Evolutionary conservation across 2,329 filamentous ascomycete genomes (phyloP).

Genomic region (Epichloe elymi): DNA sequence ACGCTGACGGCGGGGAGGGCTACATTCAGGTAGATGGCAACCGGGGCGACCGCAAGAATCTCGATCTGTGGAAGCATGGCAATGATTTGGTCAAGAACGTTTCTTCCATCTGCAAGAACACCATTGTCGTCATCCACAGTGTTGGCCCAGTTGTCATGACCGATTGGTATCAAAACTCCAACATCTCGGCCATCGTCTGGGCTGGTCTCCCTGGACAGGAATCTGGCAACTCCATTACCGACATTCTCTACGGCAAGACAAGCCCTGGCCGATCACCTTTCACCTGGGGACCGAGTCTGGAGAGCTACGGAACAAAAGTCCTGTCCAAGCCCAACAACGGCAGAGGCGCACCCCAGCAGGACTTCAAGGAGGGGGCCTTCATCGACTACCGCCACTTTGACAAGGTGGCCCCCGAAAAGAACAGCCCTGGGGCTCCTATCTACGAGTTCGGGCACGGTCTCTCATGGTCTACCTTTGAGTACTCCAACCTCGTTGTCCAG

Average conservation of each 20-base stretch:
- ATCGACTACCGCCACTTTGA: slow-evolving; percentile 64
- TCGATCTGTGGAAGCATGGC: slow-evolving; percentile 77
- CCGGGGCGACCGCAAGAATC: slow-evolving; percentile 77
- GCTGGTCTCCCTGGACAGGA: slow-evolving; percentile 71
- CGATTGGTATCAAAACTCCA: slow-evolving; percentile 61
- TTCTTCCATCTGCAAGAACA: slow-evolving; percentile 67
- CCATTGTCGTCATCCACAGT: slow-evolving; percentile 82
- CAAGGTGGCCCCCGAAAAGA: slow-evolving; percentile 27
- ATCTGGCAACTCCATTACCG: slow-evolving; percentile 63
- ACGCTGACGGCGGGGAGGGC: slow-evolving; percentile 75
- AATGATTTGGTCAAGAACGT: slow-evolving; percentile 74
- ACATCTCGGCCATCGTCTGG: slow-evolving; percentile 74
- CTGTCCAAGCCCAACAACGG: slow-evolving; percentile 58
- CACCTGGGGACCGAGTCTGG: slow-evolving; percentile 57
- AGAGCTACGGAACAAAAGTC: slow-evolving; percentile 58
- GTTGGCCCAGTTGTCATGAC: slow-evolving; percentile 66
- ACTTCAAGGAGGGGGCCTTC: slow-evolving; percentile 66
- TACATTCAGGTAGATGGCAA: slow-evolving; percentile 77
- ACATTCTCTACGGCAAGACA: slow-evolving; percentile 70
- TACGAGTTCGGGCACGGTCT: slow-evolving; percentile 76
- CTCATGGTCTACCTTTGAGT: slow-evolving; percentile 67
- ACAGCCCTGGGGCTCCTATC: slow-evolving; percentile 38
- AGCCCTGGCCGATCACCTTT: slow-evolving; percentile 73
- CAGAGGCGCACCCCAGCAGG: slow-evolving; percentile 49
- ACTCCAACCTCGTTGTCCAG: slow-evolving; percentile 51